Evolutionary conservation across 192 early-diverging fungal genomes (phyloP).

Genomic region (Spizellomyces sp.): DNA sequence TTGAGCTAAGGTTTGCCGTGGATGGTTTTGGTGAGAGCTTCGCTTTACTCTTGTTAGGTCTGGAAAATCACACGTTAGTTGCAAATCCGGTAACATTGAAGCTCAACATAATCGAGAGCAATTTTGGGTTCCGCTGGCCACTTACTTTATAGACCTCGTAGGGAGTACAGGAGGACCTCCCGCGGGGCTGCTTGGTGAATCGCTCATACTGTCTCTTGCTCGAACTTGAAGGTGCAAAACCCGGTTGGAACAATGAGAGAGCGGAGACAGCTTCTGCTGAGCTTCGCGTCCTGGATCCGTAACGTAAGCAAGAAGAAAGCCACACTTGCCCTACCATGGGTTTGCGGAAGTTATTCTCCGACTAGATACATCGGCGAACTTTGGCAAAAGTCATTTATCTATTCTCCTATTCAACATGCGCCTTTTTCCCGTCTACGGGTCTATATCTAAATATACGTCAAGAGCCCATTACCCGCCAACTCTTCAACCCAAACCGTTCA

Average conservation of each 20-base stretch:
- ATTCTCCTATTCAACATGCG: no score
- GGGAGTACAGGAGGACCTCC: neutral
- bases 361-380: no score
- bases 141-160: slow-evolving; percentile 8
- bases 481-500: slow-evolving; percentile 36
- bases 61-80: neutral
- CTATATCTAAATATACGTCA: no score
- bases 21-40: slow-evolving; percentile 10
- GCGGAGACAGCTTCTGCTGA: no score
- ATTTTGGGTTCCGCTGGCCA: neutral
- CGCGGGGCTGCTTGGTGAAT: neutral
- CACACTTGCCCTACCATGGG: no score
- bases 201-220: neutral
- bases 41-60: neutral
- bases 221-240: no score
- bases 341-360: no score
- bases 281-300: no score
- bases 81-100: neutral
- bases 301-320: no score
- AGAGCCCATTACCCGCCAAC: slow-evolving; percentile 19
- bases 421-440: no score
- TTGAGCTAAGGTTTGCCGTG: neutral
- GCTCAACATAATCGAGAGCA: neutral
- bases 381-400: no score
- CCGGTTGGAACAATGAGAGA: no score